Percentiles rank a stretch among this genome's conserved stretches.
phyloP scores from a whole-genome alignment of 2,329 filamentous ascomycete species.

The Aspergillus oerlinghausenensis region DNA sequence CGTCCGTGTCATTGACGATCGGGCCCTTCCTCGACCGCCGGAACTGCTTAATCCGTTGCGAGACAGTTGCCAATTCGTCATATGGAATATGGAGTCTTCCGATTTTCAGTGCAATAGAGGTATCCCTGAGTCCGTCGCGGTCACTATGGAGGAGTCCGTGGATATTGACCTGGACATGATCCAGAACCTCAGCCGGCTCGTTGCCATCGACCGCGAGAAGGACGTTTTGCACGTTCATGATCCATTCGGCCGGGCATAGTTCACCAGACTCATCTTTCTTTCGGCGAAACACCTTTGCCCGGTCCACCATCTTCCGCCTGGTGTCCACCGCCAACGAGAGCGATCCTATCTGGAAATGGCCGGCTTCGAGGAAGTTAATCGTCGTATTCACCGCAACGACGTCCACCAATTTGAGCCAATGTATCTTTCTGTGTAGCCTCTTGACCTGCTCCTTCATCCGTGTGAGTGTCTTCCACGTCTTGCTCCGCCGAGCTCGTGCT shows the following conservation, averaged over 20 bases:
- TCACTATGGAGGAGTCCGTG: constrained; percentile 86
- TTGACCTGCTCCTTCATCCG: constrained; percentile 81
- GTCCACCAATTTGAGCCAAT: constrained; percentile 86
- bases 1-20: constrained; percentile 42
- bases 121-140: constrained; percentile 81
- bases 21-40: constrained; percentile 32
- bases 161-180: constrained; percentile 81
- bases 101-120: constrained; percentile 83
- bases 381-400: constrained; percentile 77
- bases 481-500: constrained; percentile 47
- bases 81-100: constrained; percentile 86
- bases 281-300: constrained; percentile 82
- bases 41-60: constrained; percentile 28
- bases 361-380: constrained; percentile 72
- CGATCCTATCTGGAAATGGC: constrained; percentile 77
- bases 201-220: constrained; percentile 81
- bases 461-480: constrained; percentile 76
- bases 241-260: constrained; percentile 87
- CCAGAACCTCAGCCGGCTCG: constrained; percentile 82
- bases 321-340: constrained; percentile 88
- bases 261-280: constrained; percentile 60
- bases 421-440: constrained; percentile 75
- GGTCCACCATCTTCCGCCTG: constrained; percentile 82
- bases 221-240: constrained; percentile 76
- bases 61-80: constrained; percentile 66